Evolutionary conservation across 371 early-diverging fungal genomes (phyloP).

Genomic region (Gilbertella persicaria): DNA sequence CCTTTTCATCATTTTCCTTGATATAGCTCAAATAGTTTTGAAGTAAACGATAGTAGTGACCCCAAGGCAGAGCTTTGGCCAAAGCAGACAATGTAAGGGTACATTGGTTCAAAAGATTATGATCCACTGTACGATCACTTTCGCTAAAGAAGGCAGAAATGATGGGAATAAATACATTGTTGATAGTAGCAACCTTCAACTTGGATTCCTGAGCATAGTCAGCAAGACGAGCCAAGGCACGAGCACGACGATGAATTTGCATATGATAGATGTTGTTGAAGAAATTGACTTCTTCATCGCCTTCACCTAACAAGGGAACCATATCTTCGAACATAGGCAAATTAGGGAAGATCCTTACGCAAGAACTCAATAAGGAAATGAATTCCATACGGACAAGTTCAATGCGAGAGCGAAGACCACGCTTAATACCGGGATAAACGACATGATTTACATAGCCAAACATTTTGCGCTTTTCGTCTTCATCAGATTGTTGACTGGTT

Average conservation of each 20-base stretch:
- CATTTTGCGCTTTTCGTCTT: constrained; percentile 47
- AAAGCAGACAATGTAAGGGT: constrained; percentile 74
- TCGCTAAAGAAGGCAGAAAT: constrained; percentile 85
- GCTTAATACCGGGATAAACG: constrained; percentile 76
- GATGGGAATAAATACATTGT: constrained; percentile 83
- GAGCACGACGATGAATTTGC: constrained; percentile 88
- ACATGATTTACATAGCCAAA: constrained; percentile 59
- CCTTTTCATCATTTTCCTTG: constrained; percentile 64
- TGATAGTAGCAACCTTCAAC: constrained; percentile 59
- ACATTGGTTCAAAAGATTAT: constrained; percentile 80
- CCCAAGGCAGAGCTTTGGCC: constrained; percentile 76
- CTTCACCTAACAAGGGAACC: constrained; percentile 62
- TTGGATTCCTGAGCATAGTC: constrained; percentile 44
- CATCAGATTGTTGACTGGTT: constrained; percentile 36
- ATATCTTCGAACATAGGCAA: constrained; percentile 68
- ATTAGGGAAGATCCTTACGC: constrained; percentile 64
- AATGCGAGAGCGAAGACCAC: constrained; percentile 60
- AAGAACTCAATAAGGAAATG: constrained; percentile 60
- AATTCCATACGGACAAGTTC: constrained; percentile 77
- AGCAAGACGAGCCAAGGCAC: constrained; percentile 79
- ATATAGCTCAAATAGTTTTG: constrained; percentile 71
- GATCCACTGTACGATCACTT: constrained; percentile 64
- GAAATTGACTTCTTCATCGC: constrained; percentile 82
- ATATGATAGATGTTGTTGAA: constrained; percentile 92
- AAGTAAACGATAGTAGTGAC: constrained; percentile 75